These are phyloP conservation scores for Vitis riparia DNA, from an alignment of 164 flowering plant genomes.

Conservation along the genomic window DNA sequence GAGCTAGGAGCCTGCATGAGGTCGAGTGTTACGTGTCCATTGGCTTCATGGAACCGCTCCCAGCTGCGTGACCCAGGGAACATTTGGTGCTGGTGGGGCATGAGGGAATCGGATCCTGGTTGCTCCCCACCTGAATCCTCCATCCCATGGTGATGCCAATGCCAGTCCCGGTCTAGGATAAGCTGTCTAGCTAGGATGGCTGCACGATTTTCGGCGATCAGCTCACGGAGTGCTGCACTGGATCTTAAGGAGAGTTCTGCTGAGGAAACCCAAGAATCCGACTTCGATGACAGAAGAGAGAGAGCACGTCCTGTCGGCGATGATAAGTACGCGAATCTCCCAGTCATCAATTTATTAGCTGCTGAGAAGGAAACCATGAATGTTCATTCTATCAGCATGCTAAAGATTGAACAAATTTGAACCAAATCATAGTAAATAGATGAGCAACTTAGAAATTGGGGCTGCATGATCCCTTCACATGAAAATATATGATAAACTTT, in stretches of 20 bases:
- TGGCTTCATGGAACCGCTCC: slow-evolving; percentile 27
- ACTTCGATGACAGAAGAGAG: slow-evolving; percentile 82
- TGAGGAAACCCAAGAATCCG: slow-evolving; percentile 31
- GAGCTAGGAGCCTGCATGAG: slow-evolving; percentile 57
- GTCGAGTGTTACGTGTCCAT: slow-evolving; percentile 50
- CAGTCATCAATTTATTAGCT: slow-evolving; percentile 26
- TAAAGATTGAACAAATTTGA: too few species aligned
- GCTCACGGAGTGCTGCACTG: slow-evolving; percentile 68
- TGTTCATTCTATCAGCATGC: neutral
- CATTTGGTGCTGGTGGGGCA: slow-evolving; percentile 23
- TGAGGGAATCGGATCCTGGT: neutral
- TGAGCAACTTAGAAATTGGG: too few species aligned
- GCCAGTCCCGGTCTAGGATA: slow-evolving; percentile 29
- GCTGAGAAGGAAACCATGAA: neutral
- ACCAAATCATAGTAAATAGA: too few species aligned
- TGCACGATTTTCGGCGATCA: slow-evolving; percentile 72
- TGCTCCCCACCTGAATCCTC: slow-evolving; percentile 19
- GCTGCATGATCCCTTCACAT: too few species aligned
- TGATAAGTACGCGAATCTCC: slow-evolving; percentile 36
- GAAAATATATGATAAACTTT: too few species aligned
- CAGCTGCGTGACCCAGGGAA: slow-evolving; percentile 24
- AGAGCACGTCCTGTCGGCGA: slow-evolving; percentile 56
- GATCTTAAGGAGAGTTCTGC: slow-evolving; percentile 52
- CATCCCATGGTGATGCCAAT: slow-evolving; percentile 10
- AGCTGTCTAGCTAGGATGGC: slow-evolving; percentile 51